phyloP scores from a whole-genome alignment of 2,329 filamentous ascomycete genomes.

The Malbranchea zuffiana region DNA sequence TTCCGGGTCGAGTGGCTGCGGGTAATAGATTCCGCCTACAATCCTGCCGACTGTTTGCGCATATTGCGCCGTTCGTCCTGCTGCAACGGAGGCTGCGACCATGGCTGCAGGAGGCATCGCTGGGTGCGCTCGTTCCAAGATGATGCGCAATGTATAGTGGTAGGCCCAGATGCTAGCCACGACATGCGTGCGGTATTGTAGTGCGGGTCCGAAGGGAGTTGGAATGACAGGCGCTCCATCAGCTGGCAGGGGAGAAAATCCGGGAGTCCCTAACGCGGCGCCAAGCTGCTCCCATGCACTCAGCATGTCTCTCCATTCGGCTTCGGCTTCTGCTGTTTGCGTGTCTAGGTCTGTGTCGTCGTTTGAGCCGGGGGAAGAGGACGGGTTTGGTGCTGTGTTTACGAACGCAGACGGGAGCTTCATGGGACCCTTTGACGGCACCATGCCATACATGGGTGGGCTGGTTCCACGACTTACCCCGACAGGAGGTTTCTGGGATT shows the following conservation, averaged over 20 bases:
- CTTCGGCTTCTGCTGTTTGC: conserved; percentile 57
- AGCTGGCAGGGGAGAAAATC: conserved; percentile 63
- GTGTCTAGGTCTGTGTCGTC: conserved; percentile 45
- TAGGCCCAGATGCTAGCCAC: conserved; percentile 81
- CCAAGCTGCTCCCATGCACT: conserved; percentile 37
- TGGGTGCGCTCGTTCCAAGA: conserved; percentile 72
- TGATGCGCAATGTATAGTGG: conserved; percentile 73
- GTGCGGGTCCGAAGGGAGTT: conserved; percentile 70
- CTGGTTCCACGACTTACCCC: conserved; percentile 14
- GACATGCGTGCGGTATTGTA: conserved; percentile 76
- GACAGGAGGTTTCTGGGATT: conserved; percentile 13
- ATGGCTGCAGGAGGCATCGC: conserved; percentile 85
- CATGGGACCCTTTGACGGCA: conserved; percentile 32
- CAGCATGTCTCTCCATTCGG: conserved; percentile 57
- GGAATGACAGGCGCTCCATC: conserved; percentile 52
- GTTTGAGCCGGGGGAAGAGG: conserved; percentile 28
- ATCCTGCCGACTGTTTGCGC: conserved; percentile 72
- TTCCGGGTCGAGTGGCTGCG: conserved; percentile 27
- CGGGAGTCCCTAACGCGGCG: conserved; percentile 52
- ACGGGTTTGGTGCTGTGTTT: conserved; percentile 8
- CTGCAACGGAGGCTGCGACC: conserved; percentile 70
- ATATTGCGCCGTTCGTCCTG: conserved; percentile 57
- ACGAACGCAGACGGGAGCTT: conserved; percentile 43
- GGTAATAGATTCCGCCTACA: conserved; percentile 53
- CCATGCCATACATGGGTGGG: conserved; percentile 41